phyloP scores from a whole-genome alignment of 1,284 basidiomycete genomes.

The Ustilago bromivora region DNA sequence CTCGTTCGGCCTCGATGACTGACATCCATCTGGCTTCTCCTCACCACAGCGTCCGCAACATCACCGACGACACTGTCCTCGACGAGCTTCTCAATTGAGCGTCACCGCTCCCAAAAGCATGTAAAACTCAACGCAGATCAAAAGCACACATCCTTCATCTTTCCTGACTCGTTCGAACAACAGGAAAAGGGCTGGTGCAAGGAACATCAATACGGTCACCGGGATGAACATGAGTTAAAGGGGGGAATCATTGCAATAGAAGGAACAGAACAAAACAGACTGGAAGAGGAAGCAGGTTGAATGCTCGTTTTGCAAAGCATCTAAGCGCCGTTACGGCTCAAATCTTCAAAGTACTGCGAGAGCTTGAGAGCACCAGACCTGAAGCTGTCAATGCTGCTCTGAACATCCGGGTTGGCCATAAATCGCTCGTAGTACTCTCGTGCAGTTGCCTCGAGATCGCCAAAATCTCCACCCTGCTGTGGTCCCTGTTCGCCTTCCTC shows the following conservation, averaged over 20 bases:
- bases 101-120: slow-evolving; percentile 19
- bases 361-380: slow-evolving; percentile 67
- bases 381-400: slow-evolving; percentile 68
- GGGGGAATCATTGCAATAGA: slow-evolving; percentile 19
- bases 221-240: neutral
- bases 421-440: slow-evolving; percentile 67
- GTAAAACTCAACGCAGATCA: slow-evolving; percentile 3
- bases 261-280: slow-evolving; percentile 2
- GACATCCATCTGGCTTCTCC: neutral
- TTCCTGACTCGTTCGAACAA: neutral
- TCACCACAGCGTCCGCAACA: slow-evolving; percentile 51
- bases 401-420: slow-evolving; percentile 69
- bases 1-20: slow-evolving; percentile 5
- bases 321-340: slow-evolving; percentile 67
- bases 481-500: slow-evolving; percentile 72
- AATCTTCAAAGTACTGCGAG: slow-evolving; percentile 67
- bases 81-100: slow-evolving; percentile 57
- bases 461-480: slow-evolving; percentile 56
- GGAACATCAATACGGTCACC: too few relatives aligned
- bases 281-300: too few relatives aligned
- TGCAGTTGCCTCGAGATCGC: slow-evolving; percentile 65
- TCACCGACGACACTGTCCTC: slow-evolving; percentile 61
- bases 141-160: neutral
- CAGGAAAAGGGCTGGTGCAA: too few relatives aligned
- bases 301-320: neutral